Evolutionary conservation across 371 early-diverging fungal genomes (phyloP).

Genomic region (Phascolomyces articulosus): DNA sequence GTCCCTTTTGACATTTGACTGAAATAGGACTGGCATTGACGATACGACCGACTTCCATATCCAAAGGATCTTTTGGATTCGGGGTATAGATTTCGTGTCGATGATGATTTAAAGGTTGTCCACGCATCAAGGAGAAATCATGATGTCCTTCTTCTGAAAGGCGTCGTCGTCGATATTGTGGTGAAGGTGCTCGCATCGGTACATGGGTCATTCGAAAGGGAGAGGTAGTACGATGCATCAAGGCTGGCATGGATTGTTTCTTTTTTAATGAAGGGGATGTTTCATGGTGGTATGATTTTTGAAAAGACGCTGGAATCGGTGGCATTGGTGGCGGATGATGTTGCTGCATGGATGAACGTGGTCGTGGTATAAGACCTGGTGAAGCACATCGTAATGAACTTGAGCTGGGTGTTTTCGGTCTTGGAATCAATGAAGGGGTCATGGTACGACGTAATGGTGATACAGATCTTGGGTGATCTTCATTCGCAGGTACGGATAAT

Average conservation of each 20-base stretch:
- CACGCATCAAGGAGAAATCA: background rate
- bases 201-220: slow-evolving; percentile 11
- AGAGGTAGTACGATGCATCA: slow-evolving; percentile 14
- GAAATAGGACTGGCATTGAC: slow-evolving; percentile 56
- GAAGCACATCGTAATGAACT: slow-evolving; percentile 20
- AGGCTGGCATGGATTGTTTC: slow-evolving; percentile 35
- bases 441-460: slow-evolving; percentile 26
- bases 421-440: slow-evolving; percentile 52
- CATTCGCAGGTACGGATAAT: background rate
- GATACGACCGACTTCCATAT: slow-evolving; percentile 60
- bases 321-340: background rate
- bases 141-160: slow-evolving; percentile 8
- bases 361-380: slow-evolving; percentile 36
- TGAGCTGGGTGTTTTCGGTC: slow-evolving; percentile 45
- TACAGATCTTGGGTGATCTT: slow-evolving; percentile 15
- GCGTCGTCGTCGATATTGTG: slow-evolving; percentile 6
- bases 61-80: slow-evolving; percentile 53
- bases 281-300: background rate
- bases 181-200: slow-evolving; percentile 4
- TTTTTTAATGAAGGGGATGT: slow-evolving; percentile 17
- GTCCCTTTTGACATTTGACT: slow-evolving; percentile 49
- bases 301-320: background rate
- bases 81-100: slow-evolving; percentile 36
- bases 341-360: slow-evolving; percentile 25
- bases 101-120: background rate